Percentiles rank a stretch among this genome's conserved stretches.
phyloP scores from a whole-genome alignment of 306 rosid species.

The Chamaecrista fasciculata region DNA sequence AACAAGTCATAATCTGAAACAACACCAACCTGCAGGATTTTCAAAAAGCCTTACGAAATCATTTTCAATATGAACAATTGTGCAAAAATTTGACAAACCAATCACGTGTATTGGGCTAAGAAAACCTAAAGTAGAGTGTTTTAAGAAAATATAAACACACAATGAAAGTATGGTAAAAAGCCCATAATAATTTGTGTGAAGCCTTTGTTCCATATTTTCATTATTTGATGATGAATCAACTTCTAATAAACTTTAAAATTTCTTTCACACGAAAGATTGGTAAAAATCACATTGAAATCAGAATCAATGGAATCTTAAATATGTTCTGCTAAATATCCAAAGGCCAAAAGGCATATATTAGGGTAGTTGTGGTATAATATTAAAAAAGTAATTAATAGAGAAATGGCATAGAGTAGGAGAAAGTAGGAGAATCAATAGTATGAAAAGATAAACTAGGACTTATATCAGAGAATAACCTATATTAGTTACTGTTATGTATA shows the following conservation, averaged over 20 bases:
- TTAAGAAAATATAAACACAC: too few species aligned
- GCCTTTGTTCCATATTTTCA: too few species aligned
- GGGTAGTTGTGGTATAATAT: neutral
- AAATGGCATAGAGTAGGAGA: neutral
- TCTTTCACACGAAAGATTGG: neutral
- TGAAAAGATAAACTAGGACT: neutral
- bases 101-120: neutral
- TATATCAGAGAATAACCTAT: neutral
- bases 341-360: neutral
- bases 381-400: neutral
- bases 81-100: conserved; percentile 16
- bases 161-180: neutral
- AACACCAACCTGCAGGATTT: conserved; percentile 76
- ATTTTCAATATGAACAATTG: conserved; percentile 14
- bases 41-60: conserved; percentile 29
- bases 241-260: too few species aligned
- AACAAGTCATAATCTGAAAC: conserved; percentile 93
- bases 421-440: neutral
- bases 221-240: too few species aligned
- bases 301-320: neutral
- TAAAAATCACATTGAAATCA: conserved; percentile 11
- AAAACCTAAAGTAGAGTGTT: neutral
- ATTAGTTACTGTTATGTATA: neutral
- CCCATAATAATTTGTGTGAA: neutral
- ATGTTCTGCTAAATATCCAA: neutral